phyloP scores from a whole-genome alignment of 2,329 filamentous ascomycete genomes.

The Fusarium brachygibbosum region DNA sequence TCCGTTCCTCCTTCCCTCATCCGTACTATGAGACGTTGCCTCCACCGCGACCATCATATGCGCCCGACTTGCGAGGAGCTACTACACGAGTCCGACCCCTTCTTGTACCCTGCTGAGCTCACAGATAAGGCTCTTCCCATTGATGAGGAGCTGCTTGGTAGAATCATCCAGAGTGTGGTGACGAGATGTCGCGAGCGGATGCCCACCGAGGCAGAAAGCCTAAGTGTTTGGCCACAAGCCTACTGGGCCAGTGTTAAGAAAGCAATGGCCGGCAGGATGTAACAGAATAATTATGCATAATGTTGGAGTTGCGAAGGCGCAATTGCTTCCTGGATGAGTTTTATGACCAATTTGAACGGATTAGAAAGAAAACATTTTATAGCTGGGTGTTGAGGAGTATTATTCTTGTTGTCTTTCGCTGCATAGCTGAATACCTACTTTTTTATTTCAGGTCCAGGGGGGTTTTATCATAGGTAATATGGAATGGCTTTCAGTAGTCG shows the following conservation, averaged over 20 bases:
- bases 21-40: conserved; percentile 72
- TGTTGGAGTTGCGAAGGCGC: conserved; percentile 33
- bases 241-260: conserved; percentile 73
- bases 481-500: conserved; percentile 34
- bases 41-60: conserved; percentile 72
- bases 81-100: conserved; percentile 70
- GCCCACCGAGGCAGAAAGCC: conserved; percentile 69
- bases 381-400: conserved; percentile 52
- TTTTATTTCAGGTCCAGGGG: conserved; percentile 35
- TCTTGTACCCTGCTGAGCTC: conserved; percentile 72
- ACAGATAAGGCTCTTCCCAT: conserved; percentile 69
- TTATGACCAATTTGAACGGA: conserved; percentile 45
- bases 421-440: conserved; percentile 40
- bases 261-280: conserved; percentile 57
- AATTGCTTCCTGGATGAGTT: conserved; percentile 36
- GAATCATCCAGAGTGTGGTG: conserved; percentile 74
- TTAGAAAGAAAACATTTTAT: conserved; percentile 46
- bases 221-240: conserved; percentile 69
- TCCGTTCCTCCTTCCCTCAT: conserved; percentile 71
- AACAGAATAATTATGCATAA: conserved; percentile 29
- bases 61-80: conserved; percentile 75
- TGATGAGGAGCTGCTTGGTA: conserved; percentile 71
- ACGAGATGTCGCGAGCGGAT: conserved; percentile 69
- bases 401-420: conserved; percentile 48
- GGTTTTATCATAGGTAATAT: conserved; percentile 28